A percentile compares a stretch with the other conserved stretches of the same genome.
Evolutionary conservation across 768 basidiomycete genomes (phyloP).

Genomic region (Grammothele lineata): DNA sequence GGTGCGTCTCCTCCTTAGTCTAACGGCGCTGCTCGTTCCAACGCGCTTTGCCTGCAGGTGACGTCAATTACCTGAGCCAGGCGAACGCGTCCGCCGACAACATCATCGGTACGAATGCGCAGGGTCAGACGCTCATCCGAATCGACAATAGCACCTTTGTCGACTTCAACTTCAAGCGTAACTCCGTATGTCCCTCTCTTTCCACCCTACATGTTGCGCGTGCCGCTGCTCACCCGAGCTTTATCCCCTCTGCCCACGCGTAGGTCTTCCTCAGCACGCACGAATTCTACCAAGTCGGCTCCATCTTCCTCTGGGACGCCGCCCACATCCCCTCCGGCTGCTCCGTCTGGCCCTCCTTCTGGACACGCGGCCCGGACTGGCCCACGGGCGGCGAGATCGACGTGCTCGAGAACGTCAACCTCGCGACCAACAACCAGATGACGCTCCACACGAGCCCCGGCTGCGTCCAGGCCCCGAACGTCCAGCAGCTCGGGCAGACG

Average conservation of each 20-base stretch:
- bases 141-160: constrained; percentile 69
- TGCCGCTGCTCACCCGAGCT: no score
- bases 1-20: constrained; percentile 25
- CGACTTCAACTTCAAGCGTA: constrained; percentile 47
- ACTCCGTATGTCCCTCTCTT: constrained; percentile 43
- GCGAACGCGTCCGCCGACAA: constrained; percentile 39
- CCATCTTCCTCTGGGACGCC: constrained; percentile 41
- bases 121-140: constrained; percentile 63
- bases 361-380: constrained; percentile 34
- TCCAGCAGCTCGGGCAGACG: constrained; percentile 33
- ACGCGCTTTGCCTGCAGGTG: constrained; percentile 62
- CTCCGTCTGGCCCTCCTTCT: constrained; percentile 34
- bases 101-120: constrained; percentile 54
- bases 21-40: no score
- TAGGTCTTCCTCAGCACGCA: constrained; percentile 42
- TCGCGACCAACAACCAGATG: constrained; percentile 46
- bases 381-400: constrained; percentile 35
- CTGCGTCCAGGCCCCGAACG: constrained; percentile 29
- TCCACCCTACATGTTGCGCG: no score
- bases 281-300: constrained; percentile 38
- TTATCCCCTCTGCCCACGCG: no score
- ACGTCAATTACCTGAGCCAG: constrained; percentile 53
- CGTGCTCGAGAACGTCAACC: constrained; percentile 51
- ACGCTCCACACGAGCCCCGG: constrained; percentile 46
- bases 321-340: constrained; percentile 54